A percentile compares a stretch with the other conserved stretches of the same genome.
Evolutionary conservation across 257 asterid genomes (phyloP).

Genomic region (Salvia hispanica): DNA sequence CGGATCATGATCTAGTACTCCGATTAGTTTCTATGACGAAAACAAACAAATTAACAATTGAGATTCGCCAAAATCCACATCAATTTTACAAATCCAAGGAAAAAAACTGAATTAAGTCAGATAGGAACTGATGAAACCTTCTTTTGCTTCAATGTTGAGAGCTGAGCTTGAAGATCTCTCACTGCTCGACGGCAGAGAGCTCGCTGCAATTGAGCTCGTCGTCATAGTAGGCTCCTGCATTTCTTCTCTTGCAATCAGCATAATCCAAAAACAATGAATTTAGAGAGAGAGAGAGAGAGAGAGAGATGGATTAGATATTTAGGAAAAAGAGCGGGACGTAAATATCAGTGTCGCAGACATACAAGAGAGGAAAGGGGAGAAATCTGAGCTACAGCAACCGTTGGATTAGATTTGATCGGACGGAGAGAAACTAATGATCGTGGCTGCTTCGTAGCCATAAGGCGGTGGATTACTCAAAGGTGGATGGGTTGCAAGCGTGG

Average conservation of each 20-base stretch:
- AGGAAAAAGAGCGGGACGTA: constrained; percentile 62
- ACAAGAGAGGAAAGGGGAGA: constrained; percentile 27
- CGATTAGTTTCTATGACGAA: neutral
- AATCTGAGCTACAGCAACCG: constrained; percentile 34
- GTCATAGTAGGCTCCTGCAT: constrained; percentile 88
- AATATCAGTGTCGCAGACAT: constrained; percentile 25
- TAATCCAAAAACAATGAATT: neutral
- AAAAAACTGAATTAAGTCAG: neutral
- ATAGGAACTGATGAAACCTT: constrained; percentile 42
- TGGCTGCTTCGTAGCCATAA: constrained; percentile 71
- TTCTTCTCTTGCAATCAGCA: constrained; percentile 29
- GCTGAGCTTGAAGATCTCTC: constrained; percentile 98
- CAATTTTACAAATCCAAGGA: neutral
- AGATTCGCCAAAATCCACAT: neutral
- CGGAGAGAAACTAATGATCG: constrained; percentile 40
- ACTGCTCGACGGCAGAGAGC: constrained; percentile 85
- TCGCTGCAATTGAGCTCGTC: constrained; percentile 70
- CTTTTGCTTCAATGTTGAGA: constrained; percentile 65
- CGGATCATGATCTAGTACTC: neutral
- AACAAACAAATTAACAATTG: neutral
- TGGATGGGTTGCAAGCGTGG: constrained; percentile 51
- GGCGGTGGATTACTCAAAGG: constrained; percentile 71
- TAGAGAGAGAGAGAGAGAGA: constrained; percentile 16
- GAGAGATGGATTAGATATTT: constrained; percentile 8
- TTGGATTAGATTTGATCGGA: constrained; percentile 57